Evolutionary conservation across 2,329 filamentous ascomycete species (phyloP), one percentile per base, ranked within the genome.

Genomic region (Xylaria polymorpha): DNA sequence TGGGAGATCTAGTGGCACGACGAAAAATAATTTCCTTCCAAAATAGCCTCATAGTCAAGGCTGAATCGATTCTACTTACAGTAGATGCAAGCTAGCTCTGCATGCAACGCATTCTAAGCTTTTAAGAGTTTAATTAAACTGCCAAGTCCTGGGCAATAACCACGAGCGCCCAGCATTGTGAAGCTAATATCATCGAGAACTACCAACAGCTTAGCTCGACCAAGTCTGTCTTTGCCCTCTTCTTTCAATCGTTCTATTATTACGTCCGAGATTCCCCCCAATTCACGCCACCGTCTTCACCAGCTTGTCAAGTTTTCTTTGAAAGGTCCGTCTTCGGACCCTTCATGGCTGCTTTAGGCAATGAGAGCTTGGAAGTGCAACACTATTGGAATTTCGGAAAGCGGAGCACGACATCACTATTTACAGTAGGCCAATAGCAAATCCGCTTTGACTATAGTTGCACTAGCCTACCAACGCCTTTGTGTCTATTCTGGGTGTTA

Each of bases 281-380:
- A 55, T 10, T 43, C 29, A 29, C 39, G 48, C 46, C 41, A 56
- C 14, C 14, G 14, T 37, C 9, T 39, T 22, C 39, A 50, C 22
- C 50, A 64, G 4, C 18, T 18, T 32, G 51, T 32, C 32, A 18
- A 7, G 51, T 12, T 2, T 53, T 46, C 37, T 3, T 43, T 12
- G n/a, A 10, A 10, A 62, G 43, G 41, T 69, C 69, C 69, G 69
- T 29, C n/a, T 61, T 69, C 69, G 69, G 69, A 67, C 53, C 46
- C 39, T 57, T 57, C 18, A 8, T 53, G 46, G 14, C 55, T 61
- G 22, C 46, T 61, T 64, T n/a, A 25, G 55, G 57, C 48, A 56
- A 55, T n/a, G n/a, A n/a, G n/a, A n/a, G n/a, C n/a, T 44, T 53
- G 50, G 29, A 41, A 61, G 22, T 20, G n/a, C 58, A 44, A 14